These are phyloP conservation scores for Populus euphratica DNA, from an alignment of 345 rosid species.

Conservation along the genomic window DNA sequence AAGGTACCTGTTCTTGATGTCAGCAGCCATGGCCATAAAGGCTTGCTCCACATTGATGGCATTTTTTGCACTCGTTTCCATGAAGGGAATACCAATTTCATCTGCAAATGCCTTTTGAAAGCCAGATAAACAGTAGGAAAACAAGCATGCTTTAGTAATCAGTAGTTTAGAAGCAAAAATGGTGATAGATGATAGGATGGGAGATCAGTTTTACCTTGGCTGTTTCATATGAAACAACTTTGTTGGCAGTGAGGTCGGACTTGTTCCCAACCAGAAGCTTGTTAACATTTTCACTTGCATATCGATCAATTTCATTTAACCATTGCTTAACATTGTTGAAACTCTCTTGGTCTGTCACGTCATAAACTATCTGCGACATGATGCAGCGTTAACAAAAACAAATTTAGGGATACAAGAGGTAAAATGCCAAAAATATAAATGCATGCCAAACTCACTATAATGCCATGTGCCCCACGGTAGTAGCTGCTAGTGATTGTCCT, in stretches of 20 bases:
- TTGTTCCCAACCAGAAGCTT: constrained; percentile 75
- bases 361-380: constrained; percentile 59
- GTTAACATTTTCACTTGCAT: constrained; percentile 74
- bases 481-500: constrained; percentile 96
- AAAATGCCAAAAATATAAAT: background rate
- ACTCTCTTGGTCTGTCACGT: constrained; percentile 78
- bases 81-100: constrained; percentile 69
- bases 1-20: constrained; percentile 58
- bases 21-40: constrained; percentile 80
- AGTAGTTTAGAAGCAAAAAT: background rate
- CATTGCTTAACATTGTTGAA: constrained; percentile 78
- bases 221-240: constrained; percentile 67
- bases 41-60: constrained; percentile 71
- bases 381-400: background rate
- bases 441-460: constrained; percentile 49
- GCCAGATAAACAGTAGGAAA: background rate
- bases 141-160: background rate
- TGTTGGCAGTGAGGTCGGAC: constrained; percentile 60
- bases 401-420: background rate
- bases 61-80: constrained; percentile 81
- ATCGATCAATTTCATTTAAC: constrained; percentile 72
- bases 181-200: background rate
- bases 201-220: constrained; percentile 48
- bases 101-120: constrained; percentile 65
- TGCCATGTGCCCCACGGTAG: constrained; percentile 97